Base-by-base conservation (phyloP, 768 basidiomycete species). In the Phlebiopsis gigantea region DNA sequence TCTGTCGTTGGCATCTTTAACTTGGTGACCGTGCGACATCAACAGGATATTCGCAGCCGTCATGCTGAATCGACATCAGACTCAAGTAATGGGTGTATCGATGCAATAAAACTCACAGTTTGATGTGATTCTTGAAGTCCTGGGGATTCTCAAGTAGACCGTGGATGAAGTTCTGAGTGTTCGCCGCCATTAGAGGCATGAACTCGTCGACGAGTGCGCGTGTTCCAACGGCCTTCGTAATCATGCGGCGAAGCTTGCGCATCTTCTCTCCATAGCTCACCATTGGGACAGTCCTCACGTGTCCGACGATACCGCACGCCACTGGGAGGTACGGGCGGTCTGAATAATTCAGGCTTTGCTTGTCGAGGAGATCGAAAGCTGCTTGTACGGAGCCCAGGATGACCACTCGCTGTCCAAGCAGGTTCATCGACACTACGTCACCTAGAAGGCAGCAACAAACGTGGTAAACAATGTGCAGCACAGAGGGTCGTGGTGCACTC, bases 151-250 rank as follows among this genome's bases (percentile, higher is more conserved):
- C 55, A 8, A 69, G 47, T 5, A 77, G 44, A 10, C 66, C 67
- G 6, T 62, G 46, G n/a, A 73, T 60, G 24, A 76, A 65, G 22
- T 65, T 53, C 9, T 62, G 62, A 2, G 68, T 67, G 58, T 73
- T 69, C 31, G 56, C 44, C 46, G 70, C 65, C 53, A 72, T 65
- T 39, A 71, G 61, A 15, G 65, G 63, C 9, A 57, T 56, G 56
- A 70, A 71, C 12, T 63, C 53, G 44, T 58, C 57, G 22, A 69
- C 62, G 28, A 64, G 61, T n/a, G 63, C 61, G 19, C 54, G 55
- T 41, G 63, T 68, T 25, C 66, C 63, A 21, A 68, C 55, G 29
- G 62, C 25, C 44, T 62, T 58, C 52, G 55, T 60, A 31, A 65
- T 34, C 49, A 65, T 54, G 21, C 66, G 64, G 46, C 69, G 62